Conservation (phyloP, 2,329 filamentous ascomycete species). For the Alternaria metachromatica region DNA sequence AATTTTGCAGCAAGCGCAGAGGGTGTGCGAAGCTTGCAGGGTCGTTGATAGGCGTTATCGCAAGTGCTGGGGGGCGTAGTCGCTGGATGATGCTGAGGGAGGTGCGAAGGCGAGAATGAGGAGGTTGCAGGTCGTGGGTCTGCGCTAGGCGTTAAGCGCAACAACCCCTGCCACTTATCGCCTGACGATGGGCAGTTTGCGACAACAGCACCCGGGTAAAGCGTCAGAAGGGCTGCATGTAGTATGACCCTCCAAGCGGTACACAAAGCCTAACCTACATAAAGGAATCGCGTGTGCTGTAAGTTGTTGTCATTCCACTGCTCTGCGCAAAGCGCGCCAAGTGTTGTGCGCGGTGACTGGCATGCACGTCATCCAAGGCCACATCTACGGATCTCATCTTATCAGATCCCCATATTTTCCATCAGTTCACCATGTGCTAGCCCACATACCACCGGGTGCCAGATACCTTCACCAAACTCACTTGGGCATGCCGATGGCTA, state of each 20-base stretch:
- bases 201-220: not conserved
- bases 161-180: conserved; percentile 9
- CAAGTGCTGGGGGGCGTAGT: conserved; percentile 16
- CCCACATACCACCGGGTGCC: not conserved
- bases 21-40: conserved; percentile 6
- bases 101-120: conserved; percentile 26
- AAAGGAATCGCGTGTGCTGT: not conserved
- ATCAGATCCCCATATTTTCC: conserved; percentile 25
- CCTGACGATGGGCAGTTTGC: conserved; percentile 20
- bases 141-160: conserved; percentile 7
- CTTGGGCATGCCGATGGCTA: not conserved
- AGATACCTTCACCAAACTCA: not conserved
- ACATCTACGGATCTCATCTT: conserved; percentile 23
- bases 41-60: conserved; percentile 6
- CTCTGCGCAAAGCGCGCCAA: conserved; percentile 9
- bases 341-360: conserved; percentile 8
- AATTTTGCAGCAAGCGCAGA: conserved; percentile 35
- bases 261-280: not conserved
- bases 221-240: not conserved
- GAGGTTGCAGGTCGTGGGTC: conserved; percentile 23
- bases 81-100: conserved; percentile 31
- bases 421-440: not conserved
- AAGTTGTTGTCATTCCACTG: not conserved
- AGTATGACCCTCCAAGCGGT: not conserved
- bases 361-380: conserved; percentile 31